Evolutionary conservation across 2,329 filamentous ascomycete genomes (phyloP).

Genomic region (Venturia nashicola): DNA sequence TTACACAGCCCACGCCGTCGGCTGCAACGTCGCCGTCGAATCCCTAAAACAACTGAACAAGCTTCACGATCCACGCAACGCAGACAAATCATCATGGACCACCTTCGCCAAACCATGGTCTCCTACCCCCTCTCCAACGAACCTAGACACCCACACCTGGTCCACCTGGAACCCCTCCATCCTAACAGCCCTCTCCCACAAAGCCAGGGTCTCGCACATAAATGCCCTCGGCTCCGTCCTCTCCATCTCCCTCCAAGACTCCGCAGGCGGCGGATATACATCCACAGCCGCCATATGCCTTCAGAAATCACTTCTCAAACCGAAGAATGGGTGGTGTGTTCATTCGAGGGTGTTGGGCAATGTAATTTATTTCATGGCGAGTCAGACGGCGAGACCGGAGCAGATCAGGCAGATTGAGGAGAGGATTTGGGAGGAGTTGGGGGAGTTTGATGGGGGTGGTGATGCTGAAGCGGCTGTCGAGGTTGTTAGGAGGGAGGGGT

Average conservation of each 20-base stretch:
- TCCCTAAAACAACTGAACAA: constrained; percentile 23
- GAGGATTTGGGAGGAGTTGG: not conserved
- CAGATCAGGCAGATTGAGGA: constrained; percentile 4
- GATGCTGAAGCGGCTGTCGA: not conserved
- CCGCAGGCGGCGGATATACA: constrained; percentile 38
- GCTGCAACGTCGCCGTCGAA: constrained; percentile 65
- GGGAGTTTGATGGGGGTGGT: not conserved
- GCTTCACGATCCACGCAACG: constrained; percentile 15
- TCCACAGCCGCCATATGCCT: constrained; percentile 42
- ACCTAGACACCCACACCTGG: constrained; percentile 34
- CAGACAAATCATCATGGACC: constrained; percentile 44
- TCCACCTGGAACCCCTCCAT: constrained; percentile 58
- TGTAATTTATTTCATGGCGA: constrained; percentile 49
- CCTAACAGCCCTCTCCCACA: constrained; percentile 46
- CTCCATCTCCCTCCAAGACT: constrained; percentile 47
- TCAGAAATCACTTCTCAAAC: constrained; percentile 35
- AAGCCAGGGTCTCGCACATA: constrained; percentile 45
- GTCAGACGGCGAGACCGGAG: constrained; percentile 35
- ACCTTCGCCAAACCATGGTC: constrained; percentile 41
- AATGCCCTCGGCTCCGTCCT: constrained; percentile 67
- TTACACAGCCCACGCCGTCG: constrained; percentile 74
- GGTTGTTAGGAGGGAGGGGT: not conserved
- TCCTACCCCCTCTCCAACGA: not conserved
- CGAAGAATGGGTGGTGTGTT: constrained; percentile 31
- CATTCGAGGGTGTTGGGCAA: constrained; percentile 50